phyloP scores from a whole-genome alignment of 2,329 filamentous ascomycete species.

The Aspergillus japonicus region DNA sequence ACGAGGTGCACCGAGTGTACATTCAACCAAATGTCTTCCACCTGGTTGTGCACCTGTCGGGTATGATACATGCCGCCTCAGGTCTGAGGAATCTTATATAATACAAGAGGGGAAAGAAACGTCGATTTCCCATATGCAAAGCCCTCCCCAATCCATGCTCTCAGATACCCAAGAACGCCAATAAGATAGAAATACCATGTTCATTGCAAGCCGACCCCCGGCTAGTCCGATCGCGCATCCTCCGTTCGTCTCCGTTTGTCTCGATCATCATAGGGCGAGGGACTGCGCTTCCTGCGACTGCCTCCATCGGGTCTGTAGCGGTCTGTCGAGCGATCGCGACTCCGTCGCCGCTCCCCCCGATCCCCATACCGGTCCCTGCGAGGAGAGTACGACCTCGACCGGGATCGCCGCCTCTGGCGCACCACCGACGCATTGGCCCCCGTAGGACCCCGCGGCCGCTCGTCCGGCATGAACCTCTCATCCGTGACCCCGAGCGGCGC shows the following conservation, averaged over 20 bases:
- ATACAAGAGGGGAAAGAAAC: slow-evolving; percentile 11
- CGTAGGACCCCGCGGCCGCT: slow-evolving; percentile 39
- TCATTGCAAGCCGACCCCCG: slow-evolving; percentile 4
- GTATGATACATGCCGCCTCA: neutral
- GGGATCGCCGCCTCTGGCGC: slow-evolving; percentile 36
- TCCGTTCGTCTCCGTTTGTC: slow-evolving; percentile 44
- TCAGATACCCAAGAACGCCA: slow-evolving; percentile 23
- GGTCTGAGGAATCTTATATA: slow-evolving; percentile 1
- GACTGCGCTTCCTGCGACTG: slow-evolving; percentile 41
- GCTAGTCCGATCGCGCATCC: slow-evolving; percentile 22
- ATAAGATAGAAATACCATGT: slow-evolving; percentile 11
- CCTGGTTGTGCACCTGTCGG: neutral
- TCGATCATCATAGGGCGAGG: slow-evolving; percentile 42
- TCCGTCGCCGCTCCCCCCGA: slow-evolving; percentile 24
- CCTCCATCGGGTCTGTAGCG: slow-evolving; percentile 47
- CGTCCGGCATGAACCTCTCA: slow-evolving; percentile 48
- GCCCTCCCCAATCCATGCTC: slow-evolving; percentile 18
- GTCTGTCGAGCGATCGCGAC: slow-evolving; percentile 46
- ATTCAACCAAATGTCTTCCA: slow-evolving; percentile 2
- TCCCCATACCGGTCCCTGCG: slow-evolving; percentile 44
- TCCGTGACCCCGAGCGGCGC: slow-evolving; percentile 43
- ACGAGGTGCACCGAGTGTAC: neutral
- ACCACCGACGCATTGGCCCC: slow-evolving; percentile 49
- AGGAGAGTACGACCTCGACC: slow-evolving; percentile 53
- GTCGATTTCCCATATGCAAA: slow-evolving; percentile 20